A percentile compares a stretch with the other conserved stretches of the same genome.
Evolutionary conservation across 352 stramenopile genomes (phyloP).

Genomic region (Globisporangium cylindrosporum): DNA sequence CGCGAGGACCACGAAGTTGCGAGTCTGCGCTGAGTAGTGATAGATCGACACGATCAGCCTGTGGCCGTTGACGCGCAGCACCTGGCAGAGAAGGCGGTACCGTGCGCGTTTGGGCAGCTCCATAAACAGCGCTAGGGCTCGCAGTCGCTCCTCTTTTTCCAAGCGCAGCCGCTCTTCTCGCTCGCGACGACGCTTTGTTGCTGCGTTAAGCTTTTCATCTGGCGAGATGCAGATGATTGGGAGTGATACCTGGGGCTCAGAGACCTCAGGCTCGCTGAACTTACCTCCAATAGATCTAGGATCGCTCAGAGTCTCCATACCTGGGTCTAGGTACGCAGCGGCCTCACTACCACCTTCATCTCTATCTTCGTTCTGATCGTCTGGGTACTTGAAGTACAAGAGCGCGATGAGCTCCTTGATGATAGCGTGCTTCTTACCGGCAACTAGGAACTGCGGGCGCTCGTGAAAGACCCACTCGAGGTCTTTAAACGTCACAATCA

Average conservation of each 20-base stretch:
- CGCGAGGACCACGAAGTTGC: constrained; percentile 48
- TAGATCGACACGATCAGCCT: constrained; percentile 57
- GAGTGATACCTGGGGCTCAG: background rate
- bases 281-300: background rate
- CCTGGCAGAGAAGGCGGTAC: constrained; percentile 43
- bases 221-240: constrained; percentile 40
- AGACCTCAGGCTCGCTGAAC: background rate
- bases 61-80: constrained; percentile 32
- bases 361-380: background rate
- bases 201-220: constrained; percentile 44
- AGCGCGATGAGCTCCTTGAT: constrained; percentile 50
- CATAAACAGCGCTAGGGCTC: constrained; percentile 36
- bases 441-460: constrained; percentile 36
- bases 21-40: constrained; percentile 51
- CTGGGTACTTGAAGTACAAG: constrained; percentile 63
- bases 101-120: constrained; percentile 43
- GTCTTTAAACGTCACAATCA: constrained; percentile 47
- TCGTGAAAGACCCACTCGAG: constrained; percentile 53
- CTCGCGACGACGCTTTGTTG: constrained; percentile 38
- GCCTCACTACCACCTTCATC: background rate
- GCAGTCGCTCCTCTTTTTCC: constrained; percentile 50
- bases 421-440: constrained; percentile 53
- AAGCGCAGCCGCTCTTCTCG: constrained; percentile 45
- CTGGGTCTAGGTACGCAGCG: background rate
- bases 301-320: background rate